phyloP scores from a whole-genome alignment of 2,329 filamentous ascomycete genomes.

The Fusarium sp. region DNA sequence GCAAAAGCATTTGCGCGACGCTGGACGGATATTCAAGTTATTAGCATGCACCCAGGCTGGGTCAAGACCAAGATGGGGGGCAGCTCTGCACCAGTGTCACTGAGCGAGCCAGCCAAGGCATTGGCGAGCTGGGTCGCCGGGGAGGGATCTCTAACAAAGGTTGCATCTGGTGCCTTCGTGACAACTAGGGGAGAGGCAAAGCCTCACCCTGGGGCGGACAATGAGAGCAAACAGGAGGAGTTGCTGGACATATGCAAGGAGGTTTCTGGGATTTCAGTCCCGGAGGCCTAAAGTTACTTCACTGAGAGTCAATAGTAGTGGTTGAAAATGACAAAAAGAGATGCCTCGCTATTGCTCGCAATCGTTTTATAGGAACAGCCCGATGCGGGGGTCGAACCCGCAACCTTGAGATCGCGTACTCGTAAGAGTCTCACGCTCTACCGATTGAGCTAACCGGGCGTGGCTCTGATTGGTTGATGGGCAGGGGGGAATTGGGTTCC shows the following conservation, averaged over 20 bases:
- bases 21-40: conserved; percentile 29
- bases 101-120: conserved; percentile 19
- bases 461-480: conserved; percentile 40
- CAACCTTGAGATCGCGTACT: conserved; percentile 64
- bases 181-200: conserved; percentile 22
- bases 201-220: conserved; percentile 29
- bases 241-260: conserved; percentile 21
- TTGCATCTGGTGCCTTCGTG: conserved; percentile 27
- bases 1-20: conserved; percentile 38
- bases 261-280: conserved; percentile 17
- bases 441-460: conserved; percentile 54
- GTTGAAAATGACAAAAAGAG: background rate
- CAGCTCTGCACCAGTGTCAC: conserved; percentile 21
- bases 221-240: conserved; percentile 37
- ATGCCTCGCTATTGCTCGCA: conserved; percentile 31
- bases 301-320: background rate
- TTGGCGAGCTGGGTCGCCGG: conserved; percentile 34
- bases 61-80: conserved; percentile 43
- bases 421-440: conserved; percentile 78
- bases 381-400: conserved; percentile 65
- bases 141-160: conserved; percentile 21
- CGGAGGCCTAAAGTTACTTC: background rate
- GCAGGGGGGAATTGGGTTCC: background rate
- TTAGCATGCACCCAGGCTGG: conserved; percentile 43
- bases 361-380: conserved; percentile 48